phyloP scores from a whole-genome alignment of 768 basidiomycete genomes.

The Amanita polypyramis region DNA sequence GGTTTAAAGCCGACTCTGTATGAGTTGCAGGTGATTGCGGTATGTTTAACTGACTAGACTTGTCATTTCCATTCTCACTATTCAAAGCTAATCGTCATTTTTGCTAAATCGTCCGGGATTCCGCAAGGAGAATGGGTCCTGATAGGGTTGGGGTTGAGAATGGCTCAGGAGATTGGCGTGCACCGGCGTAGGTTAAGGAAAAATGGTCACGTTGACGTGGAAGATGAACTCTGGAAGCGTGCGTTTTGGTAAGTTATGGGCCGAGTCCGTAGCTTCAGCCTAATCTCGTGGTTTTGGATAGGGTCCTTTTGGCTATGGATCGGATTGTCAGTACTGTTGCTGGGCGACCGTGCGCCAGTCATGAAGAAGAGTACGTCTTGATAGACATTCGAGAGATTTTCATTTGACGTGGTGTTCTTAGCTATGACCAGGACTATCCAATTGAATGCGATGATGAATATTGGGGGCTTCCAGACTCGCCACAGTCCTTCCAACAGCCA shows the following conservation, averaged over 20 bases:
- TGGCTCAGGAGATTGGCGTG: constrained; percentile 67
- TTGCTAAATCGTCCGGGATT: constrained; percentile 34
- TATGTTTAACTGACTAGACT: constrained; percentile 24
- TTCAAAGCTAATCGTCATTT: constrained; percentile 36
- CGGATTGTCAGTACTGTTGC: constrained; percentile 34
- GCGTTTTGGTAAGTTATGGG: constrained; percentile 38
- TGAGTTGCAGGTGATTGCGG: constrained; percentile 64
- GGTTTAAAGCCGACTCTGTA: constrained; percentile 50
- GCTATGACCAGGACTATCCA: constrained; percentile 63
- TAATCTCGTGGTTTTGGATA: constrained; percentile 11
- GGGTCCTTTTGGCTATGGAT: constrained; percentile 42
- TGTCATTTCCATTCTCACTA: neutral
- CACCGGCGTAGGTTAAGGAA: constrained; percentile 34
- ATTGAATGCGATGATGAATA: constrained; percentile 61
- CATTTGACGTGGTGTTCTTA: constrained; percentile 15
- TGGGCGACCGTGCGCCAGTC: constrained; percentile 63
- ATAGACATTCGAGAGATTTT: neutral
- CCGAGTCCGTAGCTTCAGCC: neutral
- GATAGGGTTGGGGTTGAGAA: constrained; percentile 56
- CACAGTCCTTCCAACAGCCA: constrained; percentile 54
- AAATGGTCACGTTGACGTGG: constrained; percentile 25
- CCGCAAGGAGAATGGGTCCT: constrained; percentile 54
- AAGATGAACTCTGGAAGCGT: constrained; percentile 70
- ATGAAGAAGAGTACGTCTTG: constrained; percentile 61
- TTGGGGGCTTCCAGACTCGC: constrained; percentile 46